These are phyloP conservation scores for Phytophthora sp. DNA, from an alignment of 352 stramenopile genomes.

Conservation along the genomic window DNA sequence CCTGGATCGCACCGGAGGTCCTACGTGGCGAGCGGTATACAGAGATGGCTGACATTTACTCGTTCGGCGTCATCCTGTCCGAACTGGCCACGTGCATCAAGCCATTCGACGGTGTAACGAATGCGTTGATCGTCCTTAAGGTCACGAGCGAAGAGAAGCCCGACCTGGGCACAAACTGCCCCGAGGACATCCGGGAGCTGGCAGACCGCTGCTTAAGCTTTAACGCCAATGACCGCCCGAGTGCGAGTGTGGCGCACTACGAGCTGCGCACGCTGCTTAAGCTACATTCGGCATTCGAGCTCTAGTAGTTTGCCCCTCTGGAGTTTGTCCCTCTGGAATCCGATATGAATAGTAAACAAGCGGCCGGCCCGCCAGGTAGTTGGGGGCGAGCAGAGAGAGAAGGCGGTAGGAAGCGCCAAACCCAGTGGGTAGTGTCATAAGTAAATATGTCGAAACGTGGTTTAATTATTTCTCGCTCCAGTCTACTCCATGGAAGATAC, in stretches of 20 bases:
- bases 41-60: conserved; percentile 89
- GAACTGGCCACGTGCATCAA: conserved; percentile 73
- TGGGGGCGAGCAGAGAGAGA: conserved; percentile 2
- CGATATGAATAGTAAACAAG: conserved; percentile 39
- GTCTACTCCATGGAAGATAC: too few species aligned
- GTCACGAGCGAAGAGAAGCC: conserved; percentile 77
- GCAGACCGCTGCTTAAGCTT: conserved; percentile 69
- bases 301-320: too few species aligned
- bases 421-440: conserved; percentile 36
- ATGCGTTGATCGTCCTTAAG: conserved; percentile 76
- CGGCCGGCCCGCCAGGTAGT: neutral
- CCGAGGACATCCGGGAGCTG: conserved; percentile 72
- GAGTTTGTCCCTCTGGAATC: conserved; percentile 22
- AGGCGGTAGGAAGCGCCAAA: conserved; percentile 6
- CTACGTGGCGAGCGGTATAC: conserved; percentile 84
- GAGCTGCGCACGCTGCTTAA: conserved; percentile 78
- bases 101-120: conserved; percentile 74
- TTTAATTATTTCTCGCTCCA: conserved; percentile 17
- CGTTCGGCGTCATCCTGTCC: conserved; percentile 81
- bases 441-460: conserved; percentile 35
- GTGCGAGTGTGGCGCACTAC: conserved; percentile 77
- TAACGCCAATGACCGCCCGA: conserved; percentile 65
- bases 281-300: conserved; percentile 60
- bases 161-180: conserved; percentile 58
- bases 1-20: conserved; percentile 85